Percentiles rank a stretch among this genome's conserved stretches.
Conservation (phyloP, 805 yeast genomes). For the Candida koratica region DNA sequence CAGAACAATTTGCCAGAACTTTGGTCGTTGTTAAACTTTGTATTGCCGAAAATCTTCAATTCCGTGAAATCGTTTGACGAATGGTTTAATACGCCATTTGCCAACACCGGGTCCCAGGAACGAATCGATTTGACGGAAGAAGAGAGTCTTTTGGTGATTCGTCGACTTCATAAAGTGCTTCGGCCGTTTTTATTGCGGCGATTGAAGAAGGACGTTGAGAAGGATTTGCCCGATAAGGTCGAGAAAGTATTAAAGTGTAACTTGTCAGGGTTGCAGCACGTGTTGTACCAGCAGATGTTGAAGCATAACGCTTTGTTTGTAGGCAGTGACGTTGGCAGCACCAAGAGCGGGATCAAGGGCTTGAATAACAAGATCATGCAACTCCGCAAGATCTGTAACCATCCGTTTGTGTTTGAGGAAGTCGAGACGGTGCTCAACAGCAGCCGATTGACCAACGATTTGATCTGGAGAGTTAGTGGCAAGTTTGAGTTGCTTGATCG, state of each 20-base stretch:
- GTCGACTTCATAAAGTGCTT: conserved; percentile 82
- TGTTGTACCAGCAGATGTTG: conserved; percentile 73
- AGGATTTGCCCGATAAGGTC: conserved; percentile 79
- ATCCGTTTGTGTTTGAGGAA: conserved; percentile 83
- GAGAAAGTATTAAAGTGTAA: conserved; percentile 81
- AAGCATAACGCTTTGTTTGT: conserved; percentile 66
- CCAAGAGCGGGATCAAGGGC: conserved; percentile 69
- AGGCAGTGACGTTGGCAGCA: conserved; percentile 56
- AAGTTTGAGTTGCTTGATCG: conserved; percentile 77
- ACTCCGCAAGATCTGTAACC: conserved; percentile 78
- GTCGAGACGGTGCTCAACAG: conserved; percentile 71
- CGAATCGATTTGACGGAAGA: conserved; percentile 79
- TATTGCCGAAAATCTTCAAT: conserved; percentile 77
- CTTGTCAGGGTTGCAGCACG: conserved; percentile 65
- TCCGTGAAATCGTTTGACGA: conserved; percentile 84
- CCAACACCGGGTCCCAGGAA: conserved; percentile 79
- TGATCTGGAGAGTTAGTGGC: conserved; percentile 74
- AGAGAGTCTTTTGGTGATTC: conserved; percentile 74
- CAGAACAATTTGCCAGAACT: conserved; percentile 82
- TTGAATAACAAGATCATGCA: conserved; percentile 83
- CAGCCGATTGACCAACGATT: conserved; percentile 54
- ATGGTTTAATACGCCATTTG: conserved; percentile 88
- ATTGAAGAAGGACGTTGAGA: conserved; percentile 82
- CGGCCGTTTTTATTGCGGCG: conserved; percentile 82
- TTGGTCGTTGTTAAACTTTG: conserved; percentile 81